Evolutionary conservation across 371 early-diverging fungal species (phyloP), one percentile per base, ranked within the genome.

Genomic region (Mortierella sp.): DNA sequence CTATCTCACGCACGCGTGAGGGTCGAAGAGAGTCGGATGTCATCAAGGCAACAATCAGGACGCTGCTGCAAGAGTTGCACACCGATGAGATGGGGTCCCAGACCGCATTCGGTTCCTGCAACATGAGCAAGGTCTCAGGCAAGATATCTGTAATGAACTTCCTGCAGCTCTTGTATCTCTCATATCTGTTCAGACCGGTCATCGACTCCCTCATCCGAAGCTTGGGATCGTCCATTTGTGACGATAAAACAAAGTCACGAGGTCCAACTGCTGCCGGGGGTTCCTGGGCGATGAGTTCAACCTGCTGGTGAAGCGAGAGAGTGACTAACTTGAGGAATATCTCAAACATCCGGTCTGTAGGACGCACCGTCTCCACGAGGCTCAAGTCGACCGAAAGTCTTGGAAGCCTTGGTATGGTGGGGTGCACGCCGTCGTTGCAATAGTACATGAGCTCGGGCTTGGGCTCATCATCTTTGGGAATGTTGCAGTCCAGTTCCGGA

Each of bases 251-350:
- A 11, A 63, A 48, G 38, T 58, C 56, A 24, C n/a, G 54, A 1
- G 41, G n/a, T 4, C 16, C 54, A n/a, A 70, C 48, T 14, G 21
- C 29, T 11, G 3, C 35, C 44, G 75, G 55, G 1, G 24, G n/a
- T 1, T 74, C 71, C 32, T 38, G 43, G 21, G 21, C 27, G 14
- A 82, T 77, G 35, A 14, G 29, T 3, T 51, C 65, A 27, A 85
- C 68, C 27, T 77, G 76, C 46, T 71, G 71, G 11, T 54, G 77
- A 24, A 85, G 43, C 27, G 80, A 77, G 58, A 49, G 73, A 18
- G 75, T 77, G 18, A 79, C 6, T n/a, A 85, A 56, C 60, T 85
- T 85, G 75, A 85, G 79, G 51, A 77, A 81, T 3, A 85, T 77
- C 72, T 85, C 86, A 32, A 79, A 85, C 49, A 80, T 75, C 43